These are phyloP conservation scores for Blastobotrys peoriensis DNA, from an alignment of 805 yeast genomes.

Conservation along the genomic window DNA sequence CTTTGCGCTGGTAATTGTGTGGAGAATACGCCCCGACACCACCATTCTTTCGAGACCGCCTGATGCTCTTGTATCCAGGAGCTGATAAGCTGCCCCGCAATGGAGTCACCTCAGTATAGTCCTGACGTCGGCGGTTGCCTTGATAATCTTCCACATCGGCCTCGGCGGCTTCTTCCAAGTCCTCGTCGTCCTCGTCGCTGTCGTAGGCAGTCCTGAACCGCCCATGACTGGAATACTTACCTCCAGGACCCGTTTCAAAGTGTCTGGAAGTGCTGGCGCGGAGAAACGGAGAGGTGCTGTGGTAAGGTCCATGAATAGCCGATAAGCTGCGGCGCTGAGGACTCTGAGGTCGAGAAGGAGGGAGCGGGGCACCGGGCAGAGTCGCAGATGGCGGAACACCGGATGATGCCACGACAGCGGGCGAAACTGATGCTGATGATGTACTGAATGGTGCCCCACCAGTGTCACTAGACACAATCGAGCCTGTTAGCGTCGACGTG, in stretches of 20 bases:
- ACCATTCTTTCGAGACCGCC: conserved; percentile 20
- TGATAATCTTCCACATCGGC: conserved; percentile 37
- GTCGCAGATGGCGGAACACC: too few relatives aligned
- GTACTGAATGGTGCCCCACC: not conserved
- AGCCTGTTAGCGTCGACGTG: not conserved
- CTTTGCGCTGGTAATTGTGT: conserved; percentile 36
- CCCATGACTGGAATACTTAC: conserved; percentile 7
- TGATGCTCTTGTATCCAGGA: conserved; percentile 15
- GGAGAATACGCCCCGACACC: conserved; percentile 37
- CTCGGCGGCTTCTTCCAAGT: conserved; percentile 36
- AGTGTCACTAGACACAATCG: not conserved
- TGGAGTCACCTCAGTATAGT: conserved; percentile 32
- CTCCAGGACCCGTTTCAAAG: conserved; percentile 3
- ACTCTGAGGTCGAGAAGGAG: conserved; percentile 1
- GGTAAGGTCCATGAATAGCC: not conserved
- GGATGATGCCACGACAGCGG: not conserved
- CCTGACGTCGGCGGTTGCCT: conserved; percentile 8
- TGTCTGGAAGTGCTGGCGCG: conserved; percentile 11
- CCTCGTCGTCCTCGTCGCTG: conserved; percentile 36
- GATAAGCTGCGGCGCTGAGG: conserved; percentile 2
- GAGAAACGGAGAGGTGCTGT: conserved; percentile 6
- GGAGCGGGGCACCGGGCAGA: not conserved
- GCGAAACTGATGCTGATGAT: not conserved
- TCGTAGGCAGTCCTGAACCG: conserved; percentile 30
- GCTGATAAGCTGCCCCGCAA: conserved; percentile 16